Evolutionary conservation across 129 eudicot species (phyloP).

Genomic region (Kitagawia praeruptora): DNA sequence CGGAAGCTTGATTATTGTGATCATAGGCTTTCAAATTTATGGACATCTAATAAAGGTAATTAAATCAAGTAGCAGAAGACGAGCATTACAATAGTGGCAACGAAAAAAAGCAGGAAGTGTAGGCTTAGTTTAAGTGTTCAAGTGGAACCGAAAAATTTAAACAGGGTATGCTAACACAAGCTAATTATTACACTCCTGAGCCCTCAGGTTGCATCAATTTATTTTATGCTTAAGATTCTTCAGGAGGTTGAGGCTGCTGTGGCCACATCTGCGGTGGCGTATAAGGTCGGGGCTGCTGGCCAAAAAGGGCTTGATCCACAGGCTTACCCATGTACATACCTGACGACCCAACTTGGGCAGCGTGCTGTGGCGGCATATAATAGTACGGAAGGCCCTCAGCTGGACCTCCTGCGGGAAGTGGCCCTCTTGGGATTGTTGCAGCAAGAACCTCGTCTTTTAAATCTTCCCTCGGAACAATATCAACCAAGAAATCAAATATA

Average conservation of each 20-base stretch:
- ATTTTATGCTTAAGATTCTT: neutral
- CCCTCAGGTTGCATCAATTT: neutral
- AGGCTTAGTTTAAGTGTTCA: neutral
- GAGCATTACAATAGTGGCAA: neutral
- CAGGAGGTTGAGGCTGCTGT: slow-evolving; percentile 6
- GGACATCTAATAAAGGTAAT: neutral
- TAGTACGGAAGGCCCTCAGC: slow-evolving; percentile 1
- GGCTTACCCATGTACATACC: slow-evolving; percentile 11
- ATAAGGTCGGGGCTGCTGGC: slow-evolving; percentile 4
- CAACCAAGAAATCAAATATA: slow-evolving; percentile 10
- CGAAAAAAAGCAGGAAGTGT: neutral
- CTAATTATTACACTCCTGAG: neutral
- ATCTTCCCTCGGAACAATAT: slow-evolving; percentile 5
- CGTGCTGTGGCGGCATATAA: neutral
- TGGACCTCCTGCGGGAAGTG: slow-evolving; percentile 2
- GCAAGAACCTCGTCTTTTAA: slow-evolving; percentile 7
- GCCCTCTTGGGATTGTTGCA: slow-evolving; percentile 7
- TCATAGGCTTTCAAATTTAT: neutral
- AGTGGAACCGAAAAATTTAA: neutral
- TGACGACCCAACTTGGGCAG: slow-evolving; percentile 2
- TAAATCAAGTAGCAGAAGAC: neutral
- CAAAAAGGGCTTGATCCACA: slow-evolving; percentile 6
- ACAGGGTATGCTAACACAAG: neutral
- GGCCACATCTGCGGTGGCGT: slow-evolving; percentile 8
- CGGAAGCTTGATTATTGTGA: neutral